Percentiles rank a stretch among this genome's conserved stretches.
These are phyloP conservation scores for Furculomyces boomerangus DNA, from an alignment of 371 early-diverging fungal species.

Conservation along the genomic window DNA sequence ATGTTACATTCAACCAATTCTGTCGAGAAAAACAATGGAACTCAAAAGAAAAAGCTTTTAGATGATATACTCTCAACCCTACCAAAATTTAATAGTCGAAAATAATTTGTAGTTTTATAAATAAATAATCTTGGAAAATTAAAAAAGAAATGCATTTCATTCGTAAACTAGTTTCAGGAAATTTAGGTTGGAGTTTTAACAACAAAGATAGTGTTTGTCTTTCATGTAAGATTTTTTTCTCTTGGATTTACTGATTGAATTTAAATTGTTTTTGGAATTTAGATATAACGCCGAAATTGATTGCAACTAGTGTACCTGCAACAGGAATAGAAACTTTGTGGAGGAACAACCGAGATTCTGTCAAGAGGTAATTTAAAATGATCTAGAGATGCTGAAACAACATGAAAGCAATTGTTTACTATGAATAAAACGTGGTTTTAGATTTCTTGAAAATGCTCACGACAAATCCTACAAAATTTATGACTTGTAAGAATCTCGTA, in stretches of 20 bases:
- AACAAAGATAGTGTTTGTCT: too few relatives aligned
- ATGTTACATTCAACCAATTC: too few relatives aligned
- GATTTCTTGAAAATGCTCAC: background rate
- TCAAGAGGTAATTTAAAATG: background rate
- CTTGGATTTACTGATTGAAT: background rate
- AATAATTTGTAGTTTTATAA: too few relatives aligned
- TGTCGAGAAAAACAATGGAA: too few relatives aligned
- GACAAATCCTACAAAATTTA: background rate
- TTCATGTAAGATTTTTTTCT: too few relatives aligned
- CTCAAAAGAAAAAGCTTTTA: too few relatives aligned
- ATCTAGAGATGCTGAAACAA: background rate
- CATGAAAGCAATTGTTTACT: background rate
- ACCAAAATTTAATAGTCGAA: too few relatives aligned
- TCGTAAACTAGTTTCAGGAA: too few relatives aligned
- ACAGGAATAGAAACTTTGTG: background rate
- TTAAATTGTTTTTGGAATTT: slow-evolving; percentile 2
- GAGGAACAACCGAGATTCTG: background rate
- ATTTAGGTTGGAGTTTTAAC: too few relatives aligned
- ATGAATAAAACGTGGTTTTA: background rate
- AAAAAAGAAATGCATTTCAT: too few relatives aligned
- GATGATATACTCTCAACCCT: too few relatives aligned
- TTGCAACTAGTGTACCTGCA: background rate
- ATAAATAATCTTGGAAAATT: too few relatives aligned
- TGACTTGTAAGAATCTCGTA: background rate
- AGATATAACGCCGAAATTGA: background rate